phyloP scores from a whole-genome alignment of 495 filamentous ascomycete species.

The Melanomma pulvis-pyrius region DNA sequence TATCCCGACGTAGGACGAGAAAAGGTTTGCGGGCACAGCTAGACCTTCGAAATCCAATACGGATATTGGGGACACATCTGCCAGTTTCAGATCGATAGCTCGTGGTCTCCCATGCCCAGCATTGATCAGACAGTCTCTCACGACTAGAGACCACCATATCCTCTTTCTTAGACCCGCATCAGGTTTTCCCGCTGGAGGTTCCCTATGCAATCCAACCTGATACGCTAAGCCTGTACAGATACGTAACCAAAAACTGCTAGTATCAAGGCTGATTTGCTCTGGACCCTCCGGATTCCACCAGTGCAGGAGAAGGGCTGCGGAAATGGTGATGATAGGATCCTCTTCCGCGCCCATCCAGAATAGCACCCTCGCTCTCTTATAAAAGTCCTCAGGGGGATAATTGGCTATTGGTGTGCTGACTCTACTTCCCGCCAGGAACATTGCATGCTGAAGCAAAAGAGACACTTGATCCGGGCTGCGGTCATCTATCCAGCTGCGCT shows the following conservation, averaged over 20 bases:
- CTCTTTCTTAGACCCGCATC: conserved; percentile 28
- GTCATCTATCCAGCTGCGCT: conserved; percentile 33
- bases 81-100: conserved; percentile 31
- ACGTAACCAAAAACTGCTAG: conserved; percentile 36
- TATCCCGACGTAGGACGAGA: conserved; percentile 31
- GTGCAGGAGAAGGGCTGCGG: conserved; percentile 30
- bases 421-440: conserved; percentile 34
- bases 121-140: conserved; percentile 36
- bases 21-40: conserved; percentile 21
- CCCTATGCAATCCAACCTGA: conserved; percentile 35
- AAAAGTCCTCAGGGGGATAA: conserved; percentile 32
- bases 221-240: conserved; percentile 32
- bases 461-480: conserved; percentile 19
- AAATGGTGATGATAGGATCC: conserved; percentile 30
- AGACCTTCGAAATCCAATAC: conserved; percentile 32
- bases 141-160: conserved; percentile 37
- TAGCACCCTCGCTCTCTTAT: conserved; percentile 29
- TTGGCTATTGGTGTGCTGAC: conserved; percentile 16
- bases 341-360: conserved; percentile 39
- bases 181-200: conserved; percentile 14
- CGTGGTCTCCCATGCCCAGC: conserved; percentile 37
- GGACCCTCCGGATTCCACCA: conserved; percentile 40
- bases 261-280: conserved; percentile 34
- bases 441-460: conserved; percentile 29
- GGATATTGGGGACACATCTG: conserved; percentile 28